Conservation (phyloP, 2,329 filamentous ascomycete genomes). For the Leptographium procerum region DNA sequence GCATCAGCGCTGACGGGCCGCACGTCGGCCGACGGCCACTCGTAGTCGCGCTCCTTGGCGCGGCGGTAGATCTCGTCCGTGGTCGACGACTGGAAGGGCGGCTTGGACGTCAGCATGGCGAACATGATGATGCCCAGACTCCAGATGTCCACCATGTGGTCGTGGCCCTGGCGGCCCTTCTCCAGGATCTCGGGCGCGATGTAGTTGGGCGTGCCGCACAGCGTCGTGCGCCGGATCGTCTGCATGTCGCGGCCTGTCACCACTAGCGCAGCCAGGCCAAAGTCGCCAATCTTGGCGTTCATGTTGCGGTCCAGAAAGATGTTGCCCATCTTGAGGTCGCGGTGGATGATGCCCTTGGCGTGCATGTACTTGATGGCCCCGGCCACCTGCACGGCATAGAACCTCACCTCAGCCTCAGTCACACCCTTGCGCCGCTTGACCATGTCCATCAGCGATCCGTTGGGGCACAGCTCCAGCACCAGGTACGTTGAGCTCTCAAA, state of each 20-base stretch:
- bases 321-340: constrained; percentile 96
- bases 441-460: constrained; percentile 96
- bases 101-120: constrained; percentile 91
- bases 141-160: constrained; percentile 98
- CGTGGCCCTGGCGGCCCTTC: constrained; percentile 87
- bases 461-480: constrained; percentile 85
- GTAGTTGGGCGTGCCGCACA: constrained; percentile 97
- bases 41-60: constrained; percentile 61
- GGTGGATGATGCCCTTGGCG: constrained; percentile 86
- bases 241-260: constrained; percentile 85
- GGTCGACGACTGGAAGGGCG: constrained; percentile 87
- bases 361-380: constrained; percentile 98
- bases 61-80: constrained; percentile 75
- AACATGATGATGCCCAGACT: constrained; percentile 97
- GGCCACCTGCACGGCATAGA: constrained; percentile 88
- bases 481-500: constrained; percentile 86
- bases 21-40: constrained; percentile 54
- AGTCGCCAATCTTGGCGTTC: constrained; percentile 98
- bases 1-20: constrained; percentile 65
- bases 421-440: constrained; percentile 84
- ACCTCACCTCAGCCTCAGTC: constrained; percentile 86
- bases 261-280: constrained; percentile 83
- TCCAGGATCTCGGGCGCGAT: constrained; percentile 94
- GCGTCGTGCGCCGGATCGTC: constrained; percentile 73
- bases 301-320: constrained; percentile 89